phyloP scores from a whole-genome alignment of 2,329 filamentous ascomycete species.

The Xylaria sp. region DNA sequence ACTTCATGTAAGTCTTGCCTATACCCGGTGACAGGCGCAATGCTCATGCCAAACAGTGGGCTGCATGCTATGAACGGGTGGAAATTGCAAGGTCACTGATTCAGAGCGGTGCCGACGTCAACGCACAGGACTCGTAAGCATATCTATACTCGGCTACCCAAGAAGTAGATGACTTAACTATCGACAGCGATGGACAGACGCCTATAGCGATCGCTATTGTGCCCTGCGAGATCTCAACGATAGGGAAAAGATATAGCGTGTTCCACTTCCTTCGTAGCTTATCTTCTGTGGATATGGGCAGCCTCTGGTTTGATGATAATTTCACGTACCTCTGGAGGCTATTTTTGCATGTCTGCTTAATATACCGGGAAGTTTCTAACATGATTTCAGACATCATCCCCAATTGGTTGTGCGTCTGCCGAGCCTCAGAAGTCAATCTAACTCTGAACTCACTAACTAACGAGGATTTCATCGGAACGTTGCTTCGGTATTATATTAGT shows the following conservation, averaged over 20 bases:
- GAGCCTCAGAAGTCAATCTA: background rate
- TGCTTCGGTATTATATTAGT: background rate
- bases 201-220: background rate
- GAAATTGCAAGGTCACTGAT: background rate
- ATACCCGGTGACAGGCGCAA: background rate
- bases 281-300: background rate
- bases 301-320: background rate
- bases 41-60: background rate
- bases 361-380: background rate
- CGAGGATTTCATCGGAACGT: background rate
- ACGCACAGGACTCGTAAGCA: background rate
- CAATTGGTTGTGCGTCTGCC: background rate
- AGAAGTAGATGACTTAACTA: background rate
- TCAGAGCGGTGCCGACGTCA: constrained; percentile 3
- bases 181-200: background rate
- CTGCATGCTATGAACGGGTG: background rate
- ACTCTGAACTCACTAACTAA: background rate
- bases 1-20: background rate
- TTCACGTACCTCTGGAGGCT: background rate
- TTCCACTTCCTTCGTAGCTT: background rate
- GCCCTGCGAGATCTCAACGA: background rate
- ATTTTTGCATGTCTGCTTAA: background rate
- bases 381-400: background rate
- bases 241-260: background rate
- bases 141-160: background rate